Conservation (phyloP, 768 basidiomycete genomes). For the Boletus barrowsii region DNA sequence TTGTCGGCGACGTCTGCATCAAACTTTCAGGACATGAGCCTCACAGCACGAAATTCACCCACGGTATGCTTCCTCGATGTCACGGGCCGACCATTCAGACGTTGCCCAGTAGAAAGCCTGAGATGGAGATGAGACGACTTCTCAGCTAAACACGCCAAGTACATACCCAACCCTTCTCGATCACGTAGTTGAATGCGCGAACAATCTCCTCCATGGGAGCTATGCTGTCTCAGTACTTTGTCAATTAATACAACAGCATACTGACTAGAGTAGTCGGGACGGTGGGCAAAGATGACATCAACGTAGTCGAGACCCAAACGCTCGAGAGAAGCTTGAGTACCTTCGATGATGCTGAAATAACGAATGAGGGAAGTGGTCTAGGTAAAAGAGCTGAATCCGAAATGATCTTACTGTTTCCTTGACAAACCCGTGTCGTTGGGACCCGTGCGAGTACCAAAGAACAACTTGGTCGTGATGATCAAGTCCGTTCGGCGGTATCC, state of each 20-base stretch:
- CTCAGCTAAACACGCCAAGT: background rate
- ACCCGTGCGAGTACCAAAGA: constrained; percentile 50
- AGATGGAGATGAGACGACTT: background rate
- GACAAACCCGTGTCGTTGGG: constrained; percentile 41
- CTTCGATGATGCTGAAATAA: constrained; percentile 51
- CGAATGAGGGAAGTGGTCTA: background rate
- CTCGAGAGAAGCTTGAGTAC: constrained; percentile 46
- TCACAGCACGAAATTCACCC: background rate
- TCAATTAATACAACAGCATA: background rate
- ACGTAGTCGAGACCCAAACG: constrained; percentile 54
- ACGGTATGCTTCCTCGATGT: constrained; percentile 46
- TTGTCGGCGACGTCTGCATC: constrained; percentile 45
- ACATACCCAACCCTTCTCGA: constrained; percentile 46
- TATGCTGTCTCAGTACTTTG: constrained; percentile 8
- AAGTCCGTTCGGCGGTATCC: constrained; percentile 48
- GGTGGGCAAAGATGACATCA: constrained; percentile 49
- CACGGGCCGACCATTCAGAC: constrained; percentile 53
- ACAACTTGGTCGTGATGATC: constrained; percentile 56
- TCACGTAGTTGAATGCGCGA: constrained; percentile 54
- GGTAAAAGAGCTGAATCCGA: background rate
- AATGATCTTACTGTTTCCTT: constrained; percentile 27
- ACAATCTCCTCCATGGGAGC: constrained; percentile 54
- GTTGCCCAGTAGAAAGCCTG: constrained; percentile 48
- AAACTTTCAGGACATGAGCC: background rate
- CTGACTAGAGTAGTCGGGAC: constrained; percentile 39